Evolutionary conservation across 169 alveolate genomes (phyloP).

Genomic region (Plasmodium gonderi): DNA sequence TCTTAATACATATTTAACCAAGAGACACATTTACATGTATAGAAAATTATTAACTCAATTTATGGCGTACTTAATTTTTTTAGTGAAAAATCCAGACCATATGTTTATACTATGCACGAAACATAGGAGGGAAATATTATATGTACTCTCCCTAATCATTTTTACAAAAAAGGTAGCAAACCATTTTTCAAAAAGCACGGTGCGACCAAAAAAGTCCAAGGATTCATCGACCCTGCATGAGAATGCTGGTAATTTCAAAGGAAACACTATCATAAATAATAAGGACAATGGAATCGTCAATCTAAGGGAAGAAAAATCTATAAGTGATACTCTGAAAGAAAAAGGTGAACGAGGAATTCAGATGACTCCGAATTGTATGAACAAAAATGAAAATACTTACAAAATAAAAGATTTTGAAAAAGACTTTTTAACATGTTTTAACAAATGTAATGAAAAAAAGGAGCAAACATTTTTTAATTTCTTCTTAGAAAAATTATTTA

Average conservation of each 20-base stretch:
- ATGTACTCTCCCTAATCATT: constrained; percentile 14
- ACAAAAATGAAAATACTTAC: neutral
- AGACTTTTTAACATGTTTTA: constrained; percentile 22
- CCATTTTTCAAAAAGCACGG: neutral
- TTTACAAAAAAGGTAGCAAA: constrained; percentile 37
- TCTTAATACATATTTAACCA: constrained; percentile 68
- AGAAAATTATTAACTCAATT: constrained; percentile 31
- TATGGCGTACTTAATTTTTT: constrained; percentile 20
- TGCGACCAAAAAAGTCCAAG: neutral
- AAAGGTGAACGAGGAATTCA: neutral
- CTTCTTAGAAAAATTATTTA: constrained; percentile 57
- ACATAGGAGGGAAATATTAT: constrained; percentile 25
- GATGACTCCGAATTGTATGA: neutral
- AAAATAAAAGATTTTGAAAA: constrained; percentile 1
- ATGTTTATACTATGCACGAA: constrained; percentile 17
- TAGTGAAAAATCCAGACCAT: constrained; percentile 26
- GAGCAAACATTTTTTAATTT: constrained; percentile 32
- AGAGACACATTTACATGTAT: constrained; percentile 50
- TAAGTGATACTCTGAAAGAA: neutral
- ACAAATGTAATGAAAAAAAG: constrained; percentile 44
- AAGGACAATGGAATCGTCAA: neutral
- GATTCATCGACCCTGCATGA: neutral
- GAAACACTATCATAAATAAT: neutral
- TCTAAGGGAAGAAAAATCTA: neutral
- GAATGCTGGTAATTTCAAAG: neutral